A percentile compares a stretch with the other conserved stretches of the same genome.
These are phyloP conservation scores for Ceriops tagal DNA, from an alignment of 345 rosid genomes.

Conservation along the genomic window DNA sequence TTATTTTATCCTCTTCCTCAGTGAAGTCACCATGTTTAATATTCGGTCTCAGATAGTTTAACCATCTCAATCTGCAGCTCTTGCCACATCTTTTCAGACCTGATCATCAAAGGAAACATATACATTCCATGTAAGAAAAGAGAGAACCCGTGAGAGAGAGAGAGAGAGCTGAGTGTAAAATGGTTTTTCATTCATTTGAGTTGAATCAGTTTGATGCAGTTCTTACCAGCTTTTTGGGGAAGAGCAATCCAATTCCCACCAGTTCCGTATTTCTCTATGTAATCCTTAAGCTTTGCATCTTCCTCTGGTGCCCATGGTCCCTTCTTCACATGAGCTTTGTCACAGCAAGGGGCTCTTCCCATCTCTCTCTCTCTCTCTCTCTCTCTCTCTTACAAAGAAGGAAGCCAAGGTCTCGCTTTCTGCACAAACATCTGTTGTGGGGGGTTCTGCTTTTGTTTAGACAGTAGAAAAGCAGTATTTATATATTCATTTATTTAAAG, in stretches of 20 bases:
- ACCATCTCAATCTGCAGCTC: constrained; percentile 96
- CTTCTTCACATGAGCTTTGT: constrained; percentile 88
- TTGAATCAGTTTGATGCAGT: not conserved
- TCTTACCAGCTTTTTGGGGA: constrained; percentile 87
- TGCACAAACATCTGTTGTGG: constrained; percentile 10
- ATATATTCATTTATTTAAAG: not conserved
- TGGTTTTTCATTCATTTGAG: not conserved
- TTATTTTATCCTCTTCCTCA: constrained; percentile 75
- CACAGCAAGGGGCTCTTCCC: constrained; percentile 99
- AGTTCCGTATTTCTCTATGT: constrained; percentile 76
- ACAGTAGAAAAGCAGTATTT: not conserved
- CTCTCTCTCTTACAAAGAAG: constrained; percentile 2
- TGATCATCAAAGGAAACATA: constrained; percentile 20
- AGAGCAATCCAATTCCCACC: constrained; percentile 96
- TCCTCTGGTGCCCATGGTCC: constrained; percentile 99
- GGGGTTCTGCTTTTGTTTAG: constrained; percentile 18
- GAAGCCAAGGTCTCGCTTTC: constrained; percentile 13
- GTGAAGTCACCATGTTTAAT: constrained; percentile 93
- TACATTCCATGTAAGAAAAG: constrained; percentile 4
- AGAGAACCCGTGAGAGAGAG: not conserved
- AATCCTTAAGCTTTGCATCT: constrained; percentile 78
- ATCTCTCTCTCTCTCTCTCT: constrained; percentile 35
- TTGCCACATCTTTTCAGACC: constrained; percentile 94
- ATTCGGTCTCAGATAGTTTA: constrained; percentile 91
- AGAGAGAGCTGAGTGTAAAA: not conserved